phyloP scores from a whole-genome alignment of 305 asterid species.

The Fraxinus ornus region DNA sequence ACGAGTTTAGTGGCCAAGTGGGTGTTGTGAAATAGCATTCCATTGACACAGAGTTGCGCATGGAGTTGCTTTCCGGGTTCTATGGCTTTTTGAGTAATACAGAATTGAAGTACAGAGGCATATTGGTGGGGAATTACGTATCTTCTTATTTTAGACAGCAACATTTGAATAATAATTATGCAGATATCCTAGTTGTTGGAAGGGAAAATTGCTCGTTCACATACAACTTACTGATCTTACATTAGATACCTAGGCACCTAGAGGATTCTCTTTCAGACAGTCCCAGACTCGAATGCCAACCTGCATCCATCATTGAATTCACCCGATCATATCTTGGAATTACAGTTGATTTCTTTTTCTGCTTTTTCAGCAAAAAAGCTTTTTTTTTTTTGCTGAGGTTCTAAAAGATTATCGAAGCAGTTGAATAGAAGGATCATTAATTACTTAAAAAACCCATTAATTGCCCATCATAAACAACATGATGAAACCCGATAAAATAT shows the following conservation, averaged over 20 bases:
- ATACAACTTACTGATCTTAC: neutral
- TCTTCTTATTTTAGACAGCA: neutral
- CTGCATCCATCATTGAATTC: neutral
- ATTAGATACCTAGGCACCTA: neutral
- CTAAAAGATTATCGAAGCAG: neutral
- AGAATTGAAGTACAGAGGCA: constrained; percentile 43
- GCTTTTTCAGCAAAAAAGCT: neutral
- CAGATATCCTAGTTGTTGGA: neutral
- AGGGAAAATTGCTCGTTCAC: neutral
- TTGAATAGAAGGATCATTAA: neutral
- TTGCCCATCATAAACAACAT: neutral
- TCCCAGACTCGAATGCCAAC: neutral
- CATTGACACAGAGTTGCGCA: constrained; percentile 42
- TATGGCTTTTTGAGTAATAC: constrained; percentile 38
- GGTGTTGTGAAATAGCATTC: constrained; percentile 28
- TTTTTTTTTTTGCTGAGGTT: no score
- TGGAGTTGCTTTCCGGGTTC: constrained; percentile 61
- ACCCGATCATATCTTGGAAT: neutral
- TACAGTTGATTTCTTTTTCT: neutral
- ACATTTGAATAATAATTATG: constrained; percentile 3
- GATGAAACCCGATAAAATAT: neutral
- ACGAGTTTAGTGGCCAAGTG: constrained; percentile 53
- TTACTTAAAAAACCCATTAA: no score
- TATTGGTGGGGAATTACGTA: constrained; percentile 20
- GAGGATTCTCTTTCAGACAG: neutral